phyloP scores from a whole-genome alignment of 306 rosid species.

The Medicago ruthenica region DNA sequence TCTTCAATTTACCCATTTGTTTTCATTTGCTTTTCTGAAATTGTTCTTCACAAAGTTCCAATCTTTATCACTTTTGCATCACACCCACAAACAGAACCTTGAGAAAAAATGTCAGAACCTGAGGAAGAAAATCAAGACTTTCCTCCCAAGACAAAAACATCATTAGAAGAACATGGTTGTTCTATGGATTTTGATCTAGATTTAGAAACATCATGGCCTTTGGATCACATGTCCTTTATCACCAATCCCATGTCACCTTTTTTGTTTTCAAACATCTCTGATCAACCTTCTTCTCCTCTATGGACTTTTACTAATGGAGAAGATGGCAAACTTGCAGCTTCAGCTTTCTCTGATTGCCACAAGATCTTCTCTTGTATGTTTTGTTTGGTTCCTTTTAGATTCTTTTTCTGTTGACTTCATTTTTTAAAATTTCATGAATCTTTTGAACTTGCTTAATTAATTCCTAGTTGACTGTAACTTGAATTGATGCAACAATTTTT shows the following conservation, averaged over 20 bases:
- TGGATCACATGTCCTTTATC: conserved; percentile 69
- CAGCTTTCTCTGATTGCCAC: conserved; percentile 54
- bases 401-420: conserved; percentile 6
- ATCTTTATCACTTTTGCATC: conserved; percentile 28
- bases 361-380: conserved; percentile 62
- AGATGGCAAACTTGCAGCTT: conserved; percentile 40
- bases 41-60: conserved; percentile 31
- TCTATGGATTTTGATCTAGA: conserved; percentile 86
- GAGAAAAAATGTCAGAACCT: conserved; percentile 65
- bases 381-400: conserved; percentile 40
- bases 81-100: conserved; percentile 1
- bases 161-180: conserved; percentile 20
- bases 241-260: conserved; percentile 71
- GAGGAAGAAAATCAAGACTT: conserved; percentile 55
- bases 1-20: conserved; percentile 36
- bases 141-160: conserved; percentile 49
- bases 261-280: conserved; percentile 53
- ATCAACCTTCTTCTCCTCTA: conserved; percentile 68
- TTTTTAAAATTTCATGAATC: conserved; percentile 17
- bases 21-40: not conserved
- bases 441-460: conserved; percentile 26
- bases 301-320: conserved; percentile 73
- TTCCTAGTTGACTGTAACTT: conserved; percentile 26
- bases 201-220: conserved; percentile 70
- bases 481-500: conserved; percentile 17